Base-by-base conservation (phyloP, 345 rosid genomes). In the Geranium rotundifolium region DNA sequence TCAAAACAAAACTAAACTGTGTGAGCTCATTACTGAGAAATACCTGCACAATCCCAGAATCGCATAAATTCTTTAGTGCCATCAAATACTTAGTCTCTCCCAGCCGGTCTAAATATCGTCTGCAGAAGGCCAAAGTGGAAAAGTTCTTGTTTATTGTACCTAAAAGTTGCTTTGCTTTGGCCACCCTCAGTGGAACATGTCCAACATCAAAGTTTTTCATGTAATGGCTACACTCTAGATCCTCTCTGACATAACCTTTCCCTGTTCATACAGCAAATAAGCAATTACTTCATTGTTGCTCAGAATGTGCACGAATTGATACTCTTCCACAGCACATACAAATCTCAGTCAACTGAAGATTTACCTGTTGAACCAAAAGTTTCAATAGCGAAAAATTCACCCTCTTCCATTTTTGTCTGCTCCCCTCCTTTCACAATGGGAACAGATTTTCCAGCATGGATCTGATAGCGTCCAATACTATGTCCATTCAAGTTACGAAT, bases 391-490 rank as follows among this genome's bases (percentile, higher is more conserved):
- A 77, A 90, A 76, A 86, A 85, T 81, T 88, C 96, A 18, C 99
- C 96, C 81, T 93, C 97, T 79, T 93, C 97, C 99, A 90, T 88
- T 73, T 90, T 93, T 58, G 92, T 90, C 74, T 90, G 97, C 82
- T 88, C 96, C 30, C 99, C 99, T 64, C 97, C 95, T 79, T 90
- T 93, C 56, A 90, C 95, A 29, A 86, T 84, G 29, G 97, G 99
- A 63, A 93, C 97, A 4, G 92, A 86, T 81, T 93, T 93, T 52
- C 91, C 95, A 64, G 97, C 96, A 79, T 90, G 99, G 70, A 93
- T 88, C 73, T 86, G 99, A 63, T 90, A 90, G 1, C 80, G 83
- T 60, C 91, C 91, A 4, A 87, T 81, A 75, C 96, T 85, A 56
- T 87, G 97, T 39, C 96, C 97, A 73, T 87, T 89, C 83, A 92